Evolutionary conservation across 768 basidiomycete species (phyloP), one percentile per base, ranked within the genome.

Genomic region (Cystofilobasidium capitatum): DNA sequence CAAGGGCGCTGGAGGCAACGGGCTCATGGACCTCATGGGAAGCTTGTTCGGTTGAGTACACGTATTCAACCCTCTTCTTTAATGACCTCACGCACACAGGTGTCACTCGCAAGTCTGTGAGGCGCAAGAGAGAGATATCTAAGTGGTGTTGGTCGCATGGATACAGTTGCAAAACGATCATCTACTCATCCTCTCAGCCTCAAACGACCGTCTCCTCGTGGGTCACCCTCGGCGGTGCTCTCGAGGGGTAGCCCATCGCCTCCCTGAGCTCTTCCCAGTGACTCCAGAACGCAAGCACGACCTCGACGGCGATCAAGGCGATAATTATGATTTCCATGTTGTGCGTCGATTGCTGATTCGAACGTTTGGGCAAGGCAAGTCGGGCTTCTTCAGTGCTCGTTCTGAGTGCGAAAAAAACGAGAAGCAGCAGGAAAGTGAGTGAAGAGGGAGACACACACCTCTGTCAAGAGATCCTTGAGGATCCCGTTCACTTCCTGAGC

Each of bases 11-110:
- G 74, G 73, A 14, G 82, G 84, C 14, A 84, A 81, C 9, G 94
- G 94, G 74, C 87, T 93, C 7, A 77, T 97, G 59, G 90, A 92
- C 35, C 88, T 97, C 82, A 79, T 98, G 77, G 89, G 91, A 6
- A 86, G 86, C 6, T 79, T 97, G 75, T 87, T 98, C 67, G 92
- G 92, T 33, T 89, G 89, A 9, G 82, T 82, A 1, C n/a, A n/a
- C n/a, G n/a, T n/a, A n/a, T n/a, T n/a, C n/a, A n/a, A n/a, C n/a
- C n/a, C n/a, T n/a, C n/a, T n/a, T n/a, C n/a, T n/a, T n/a, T n/a
- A n/a, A n/a, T n/a, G n/a, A n/a, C n/a, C n/a, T n/a, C n/a, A n/a
- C n/a, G n/a, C n/a, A n/a, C n/a, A n/a, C n/a, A n/a, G n/a, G n/a
- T n/a, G n/a, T n/a, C n/a, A n/a, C n/a, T n/a, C n/a, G n/a, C n/a